phyloP scores from a whole-genome alignment of 192 early-diverging fungal genomes.

The Podila minutissima region DNA sequence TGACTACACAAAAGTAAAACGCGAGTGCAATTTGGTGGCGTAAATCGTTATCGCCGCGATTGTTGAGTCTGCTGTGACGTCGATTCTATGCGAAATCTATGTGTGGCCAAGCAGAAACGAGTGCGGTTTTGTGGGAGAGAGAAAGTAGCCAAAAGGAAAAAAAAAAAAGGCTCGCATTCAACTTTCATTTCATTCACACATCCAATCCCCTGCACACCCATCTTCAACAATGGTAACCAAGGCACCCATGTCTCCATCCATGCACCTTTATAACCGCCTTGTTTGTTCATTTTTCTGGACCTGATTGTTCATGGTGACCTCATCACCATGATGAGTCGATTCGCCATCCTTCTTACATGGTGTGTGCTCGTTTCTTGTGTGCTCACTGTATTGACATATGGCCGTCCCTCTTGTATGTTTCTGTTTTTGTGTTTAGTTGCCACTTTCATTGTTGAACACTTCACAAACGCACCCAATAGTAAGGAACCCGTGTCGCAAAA shows the following conservation, averaged over 20 bases:
- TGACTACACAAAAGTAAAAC: too few species aligned
- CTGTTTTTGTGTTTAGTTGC: conserved; percentile 68
- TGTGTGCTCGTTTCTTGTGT: not conserved
- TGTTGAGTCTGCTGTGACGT: too few species aligned
- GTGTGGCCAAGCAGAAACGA: not conserved
- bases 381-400: not conserved
- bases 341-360: not conserved
- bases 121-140: not conserved
- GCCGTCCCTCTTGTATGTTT: not conserved
- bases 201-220: not conserved
- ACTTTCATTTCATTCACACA: not conserved
- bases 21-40: too few species aligned
- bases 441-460: conserved; percentile 90
- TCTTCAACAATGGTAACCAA: not conserved
- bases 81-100: too few species aligned
- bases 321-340: conserved; percentile 9
- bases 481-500: conserved; percentile 19
- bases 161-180: not conserved
- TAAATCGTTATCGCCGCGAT: too few species aligned
- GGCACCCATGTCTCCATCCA: too few species aligned
- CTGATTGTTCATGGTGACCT: too few species aligned
- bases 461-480: conserved; percentile 88
- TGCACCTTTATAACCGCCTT: too few species aligned
- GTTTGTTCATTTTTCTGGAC: not conserved
- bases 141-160: not conserved